Percentiles rank a stretch among this genome's conserved stretches.
phyloP scores from a whole-genome alignment of 257 asterid genomes.

The Solanum ossicruentum region DNA sequence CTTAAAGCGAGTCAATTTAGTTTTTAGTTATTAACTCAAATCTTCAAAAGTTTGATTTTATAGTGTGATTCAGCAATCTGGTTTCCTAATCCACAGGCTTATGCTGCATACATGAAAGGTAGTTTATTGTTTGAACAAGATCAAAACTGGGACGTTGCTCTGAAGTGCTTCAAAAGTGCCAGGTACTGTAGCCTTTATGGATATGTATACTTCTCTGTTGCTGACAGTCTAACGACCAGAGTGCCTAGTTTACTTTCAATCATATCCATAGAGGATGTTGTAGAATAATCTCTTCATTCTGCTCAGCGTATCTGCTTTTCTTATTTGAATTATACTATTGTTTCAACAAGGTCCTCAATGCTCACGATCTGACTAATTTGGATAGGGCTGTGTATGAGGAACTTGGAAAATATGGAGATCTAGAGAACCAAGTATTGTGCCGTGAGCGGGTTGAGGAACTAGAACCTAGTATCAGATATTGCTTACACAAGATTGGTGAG shows the following conservation, averaged over 20 bases:
- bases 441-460: conserved; percentile 92
- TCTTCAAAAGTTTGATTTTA: background rate
- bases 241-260: background rate
- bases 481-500: conserved; percentile 87
- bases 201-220: background rate
- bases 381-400: conserved; percentile 96
- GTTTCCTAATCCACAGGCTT: conserved; percentile 47
- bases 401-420: conserved; percentile 94
- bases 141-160: conserved; percentile 81
- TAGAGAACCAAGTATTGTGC: conserved; percentile 84
- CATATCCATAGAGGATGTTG: background rate
- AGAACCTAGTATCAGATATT: conserved; percentile 81
- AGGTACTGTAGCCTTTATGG: conserved; percentile 29
- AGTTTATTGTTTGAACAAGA: conserved; percentile 86
- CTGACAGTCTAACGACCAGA: background rate
- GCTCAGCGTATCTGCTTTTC: background rate
- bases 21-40: background rate
- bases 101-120: conserved; percentile 94
- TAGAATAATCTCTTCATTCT: background rate
- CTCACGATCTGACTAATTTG: conserved; percentile 10
- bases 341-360: background rate
- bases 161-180: conserved; percentile 85
- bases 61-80: background rate
- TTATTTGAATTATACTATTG: background rate
- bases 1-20: background rate